These are phyloP conservation scores for Modicella reniformis DNA, from an alignment of 371 early-diverging fungal genomes.

Conservation along the genomic window DNA sequence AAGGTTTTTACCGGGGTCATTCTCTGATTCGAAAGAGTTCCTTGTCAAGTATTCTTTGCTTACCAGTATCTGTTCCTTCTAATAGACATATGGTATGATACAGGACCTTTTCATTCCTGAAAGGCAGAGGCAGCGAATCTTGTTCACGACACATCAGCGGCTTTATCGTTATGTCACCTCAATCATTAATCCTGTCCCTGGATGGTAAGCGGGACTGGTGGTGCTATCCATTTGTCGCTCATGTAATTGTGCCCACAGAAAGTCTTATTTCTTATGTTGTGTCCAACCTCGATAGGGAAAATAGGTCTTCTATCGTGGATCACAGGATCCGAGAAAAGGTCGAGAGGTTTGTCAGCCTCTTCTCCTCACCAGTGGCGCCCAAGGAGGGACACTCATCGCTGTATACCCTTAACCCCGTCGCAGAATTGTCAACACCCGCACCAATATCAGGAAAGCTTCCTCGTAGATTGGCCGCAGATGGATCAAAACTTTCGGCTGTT, in stretches of 20 bases:
- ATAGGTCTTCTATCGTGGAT: conserved; percentile 33
- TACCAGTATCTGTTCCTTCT: neutral
- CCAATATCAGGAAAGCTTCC: conserved; percentile 9
- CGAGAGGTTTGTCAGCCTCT: conserved; percentile 26
- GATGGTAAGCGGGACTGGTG: conserved; percentile 39
- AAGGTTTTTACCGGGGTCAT: neutral
- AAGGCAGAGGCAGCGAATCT: conserved; percentile 50
- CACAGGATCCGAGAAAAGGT: conserved; percentile 39
- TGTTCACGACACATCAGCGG: conserved; percentile 56
- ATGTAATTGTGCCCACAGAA: neutral
- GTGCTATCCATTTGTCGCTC: neutral
- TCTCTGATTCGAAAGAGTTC: neutral
- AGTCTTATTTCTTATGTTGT: neutral
- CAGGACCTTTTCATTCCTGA: conserved; percentile 57
- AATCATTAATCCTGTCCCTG: conserved; percentile 52
- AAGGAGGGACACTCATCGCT: neutral
- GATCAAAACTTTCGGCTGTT: conserved; percentile 13
- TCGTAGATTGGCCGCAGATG: neutral
- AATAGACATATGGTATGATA: conserved; percentile 57
- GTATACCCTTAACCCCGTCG: conserved; percentile 36
- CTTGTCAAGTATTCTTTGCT: neutral
- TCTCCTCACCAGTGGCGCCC: conserved; percentile 15
- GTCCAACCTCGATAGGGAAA: conserved; percentile 25
- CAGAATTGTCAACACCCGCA: conserved; percentile 31
- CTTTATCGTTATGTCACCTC: conserved; percentile 55